Conservation (phyloP, 1,139 yeast genomes). For the Candida freyschussii region DNA sequence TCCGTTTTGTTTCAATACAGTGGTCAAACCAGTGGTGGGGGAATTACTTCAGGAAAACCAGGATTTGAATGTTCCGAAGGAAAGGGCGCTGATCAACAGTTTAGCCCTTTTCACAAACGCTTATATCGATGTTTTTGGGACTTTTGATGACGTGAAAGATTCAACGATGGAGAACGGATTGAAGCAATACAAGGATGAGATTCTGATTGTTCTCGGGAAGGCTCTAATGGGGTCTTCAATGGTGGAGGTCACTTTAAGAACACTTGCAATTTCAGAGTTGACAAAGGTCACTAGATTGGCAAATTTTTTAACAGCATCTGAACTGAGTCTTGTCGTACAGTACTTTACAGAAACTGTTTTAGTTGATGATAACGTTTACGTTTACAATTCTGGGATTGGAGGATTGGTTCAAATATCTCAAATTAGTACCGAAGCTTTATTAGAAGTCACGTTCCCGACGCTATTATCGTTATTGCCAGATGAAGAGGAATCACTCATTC, state of each 20-base stretch:
- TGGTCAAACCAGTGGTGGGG: constrained; percentile 38
- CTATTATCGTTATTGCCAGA: constrained; percentile 51
- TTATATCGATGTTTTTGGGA: constrained; percentile 33
- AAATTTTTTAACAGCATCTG: constrained; percentile 46
- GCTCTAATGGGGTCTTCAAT: constrained; percentile 62
- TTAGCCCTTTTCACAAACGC: constrained; percentile 51
- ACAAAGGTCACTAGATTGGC: constrained; percentile 46
- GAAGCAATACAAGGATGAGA: constrained; percentile 52
- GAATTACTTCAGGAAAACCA: constrained; percentile 31
- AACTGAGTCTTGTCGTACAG: constrained; percentile 58
- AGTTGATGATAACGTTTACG: constrained; percentile 37
- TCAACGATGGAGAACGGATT: constrained; percentile 30
- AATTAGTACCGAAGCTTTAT: constrained; percentile 40
- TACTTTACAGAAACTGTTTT: constrained; percentile 61
- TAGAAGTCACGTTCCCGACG: constrained; percentile 57
- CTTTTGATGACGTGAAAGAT: constrained; percentile 11
- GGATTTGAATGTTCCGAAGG: constrained; percentile 40
- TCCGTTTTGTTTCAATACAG: constrained; percentile 39
- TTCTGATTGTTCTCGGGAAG: constrained; percentile 61
- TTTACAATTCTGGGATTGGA: constrained; percentile 40
- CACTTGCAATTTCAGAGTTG: constrained; percentile 62
- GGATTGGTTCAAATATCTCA: constrained; percentile 46
- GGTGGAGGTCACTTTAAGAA: constrained; percentile 62
- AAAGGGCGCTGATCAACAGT: constrained; percentile 56
- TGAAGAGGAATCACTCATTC: constrained; percentile 25